Percentiles rank a stretch among this genome's conserved stretches.
Conservation (phyloP, 108 stramenopile species). For the Pseudonitzschia multiseries region DNA sequence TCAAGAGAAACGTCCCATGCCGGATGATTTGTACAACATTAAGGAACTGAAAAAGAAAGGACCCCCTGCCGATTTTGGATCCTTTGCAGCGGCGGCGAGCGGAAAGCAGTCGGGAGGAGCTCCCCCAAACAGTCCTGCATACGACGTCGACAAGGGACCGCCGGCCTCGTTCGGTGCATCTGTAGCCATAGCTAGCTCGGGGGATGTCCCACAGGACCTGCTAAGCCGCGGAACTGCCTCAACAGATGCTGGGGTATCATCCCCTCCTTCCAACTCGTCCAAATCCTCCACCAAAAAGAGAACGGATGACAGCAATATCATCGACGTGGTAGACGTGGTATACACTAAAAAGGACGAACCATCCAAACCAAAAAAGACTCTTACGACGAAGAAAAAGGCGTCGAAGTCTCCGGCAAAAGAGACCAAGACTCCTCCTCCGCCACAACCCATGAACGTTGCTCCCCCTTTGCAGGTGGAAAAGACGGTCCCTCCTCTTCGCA, state of each 20-base stretch:
- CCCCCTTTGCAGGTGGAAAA: background rate
- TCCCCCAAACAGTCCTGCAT: background rate
- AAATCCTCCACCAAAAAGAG: background rate
- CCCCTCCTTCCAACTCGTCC: background rate
- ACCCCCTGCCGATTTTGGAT: conserved; percentile 3
- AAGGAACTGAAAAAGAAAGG: conserved; percentile 12
- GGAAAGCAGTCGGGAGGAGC: background rate
- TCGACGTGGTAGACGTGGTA: conserved; percentile 1
- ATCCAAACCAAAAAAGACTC: background rate
- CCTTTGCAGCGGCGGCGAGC: background rate
- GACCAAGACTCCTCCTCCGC: background rate
- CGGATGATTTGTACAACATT: background rate
- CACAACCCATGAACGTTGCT: background rate
- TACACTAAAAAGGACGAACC: conserved; percentile 6
- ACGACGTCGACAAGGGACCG: conserved; percentile 4
- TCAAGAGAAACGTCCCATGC: background rate
- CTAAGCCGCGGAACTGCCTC: conserved; percentile 13
- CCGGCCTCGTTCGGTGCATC: conserved; percentile 7
- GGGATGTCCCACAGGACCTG: conserved; percentile 1
- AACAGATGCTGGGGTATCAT: background rate
- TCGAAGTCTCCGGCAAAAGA: background rate
- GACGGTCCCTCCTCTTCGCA: background rate
- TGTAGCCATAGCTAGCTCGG: conserved; percentile 11
- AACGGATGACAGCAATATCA: conserved; percentile 1
- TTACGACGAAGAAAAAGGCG: background rate